Evolutionary conservation across 164 flowering plant genomes (phyloP).

Genomic region (Vitis amurensis): DNA sequence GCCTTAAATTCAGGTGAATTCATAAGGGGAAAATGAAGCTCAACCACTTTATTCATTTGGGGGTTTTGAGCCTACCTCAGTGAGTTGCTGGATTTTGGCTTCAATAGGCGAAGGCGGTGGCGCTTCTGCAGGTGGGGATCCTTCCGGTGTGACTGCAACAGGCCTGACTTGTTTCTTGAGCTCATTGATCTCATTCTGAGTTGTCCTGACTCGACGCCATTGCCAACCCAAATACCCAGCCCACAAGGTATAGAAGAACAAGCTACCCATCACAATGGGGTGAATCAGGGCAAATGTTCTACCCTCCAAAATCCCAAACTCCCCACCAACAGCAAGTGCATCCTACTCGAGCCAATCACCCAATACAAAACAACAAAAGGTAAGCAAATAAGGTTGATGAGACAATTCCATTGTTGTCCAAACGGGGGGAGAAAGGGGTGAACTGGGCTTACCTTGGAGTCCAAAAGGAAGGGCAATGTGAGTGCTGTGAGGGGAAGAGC

Average conservation of each 20-base stretch:
- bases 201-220: slow-evolving; percentile 88
- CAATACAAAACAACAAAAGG: background rate
- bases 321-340: slow-evolving; percentile 78
- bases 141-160: slow-evolving; percentile 56
- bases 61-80: slow-evolving; percentile 50
- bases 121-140: slow-evolving; percentile 31
- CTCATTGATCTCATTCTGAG: slow-evolving; percentile 79
- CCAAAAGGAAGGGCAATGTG: slow-evolving; percentile 63
- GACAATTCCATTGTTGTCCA: background rate
- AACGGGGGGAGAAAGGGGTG: background rate
- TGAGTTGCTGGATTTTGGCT: slow-evolving; percentile 68
- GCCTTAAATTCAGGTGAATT: background rate
- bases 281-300: slow-evolving; percentile 72
- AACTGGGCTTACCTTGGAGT: slow-evolving; percentile 38
- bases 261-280: slow-evolving; percentile 70
- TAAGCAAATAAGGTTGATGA: background rate
- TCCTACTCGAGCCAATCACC: slow-evolving; percentile 38
- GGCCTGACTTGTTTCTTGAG: slow-evolving; percentile 86
- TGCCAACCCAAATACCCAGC: slow-evolving; percentile 96
- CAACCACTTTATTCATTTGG: too few relatives aligned
- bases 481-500: slow-evolving; percentile 53
- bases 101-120: slow-evolving; percentile 60
- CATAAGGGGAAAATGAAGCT: too few relatives aligned
- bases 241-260: slow-evolving; percentile 81
- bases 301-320: slow-evolving; percentile 86